These are phyloP conservation scores for Gillenia trifoliata DNA, from an alignment of 306 rosid species.

Conservation along the genomic window DNA sequence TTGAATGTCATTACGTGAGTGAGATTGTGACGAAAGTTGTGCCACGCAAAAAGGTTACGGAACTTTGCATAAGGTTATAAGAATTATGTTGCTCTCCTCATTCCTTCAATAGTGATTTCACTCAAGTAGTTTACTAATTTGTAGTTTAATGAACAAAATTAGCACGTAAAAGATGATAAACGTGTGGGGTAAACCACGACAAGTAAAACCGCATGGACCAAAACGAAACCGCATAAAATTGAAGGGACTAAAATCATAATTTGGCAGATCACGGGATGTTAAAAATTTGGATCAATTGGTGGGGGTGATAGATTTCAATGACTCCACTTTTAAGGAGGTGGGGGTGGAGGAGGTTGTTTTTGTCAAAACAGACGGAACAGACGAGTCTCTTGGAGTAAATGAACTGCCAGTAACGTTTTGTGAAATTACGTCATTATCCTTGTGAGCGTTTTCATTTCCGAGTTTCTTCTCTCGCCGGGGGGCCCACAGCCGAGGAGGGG, in stretches of 20 bases:
- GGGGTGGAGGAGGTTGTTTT: conserved; percentile 5
- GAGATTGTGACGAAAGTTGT: not conserved
- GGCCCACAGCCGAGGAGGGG: no score
- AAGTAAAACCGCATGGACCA: not conserved
- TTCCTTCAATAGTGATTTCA: no score
- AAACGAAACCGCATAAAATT: not conserved
- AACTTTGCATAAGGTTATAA: not conserved
- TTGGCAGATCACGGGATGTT: conserved; percentile 26
- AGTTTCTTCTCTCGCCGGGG: not conserved
- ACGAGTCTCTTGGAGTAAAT: conserved; percentile 7
- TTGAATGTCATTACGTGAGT: not conserved
- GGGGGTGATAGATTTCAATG: conserved; percentile 2
- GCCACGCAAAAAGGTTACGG: accelerated
- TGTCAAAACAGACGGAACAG: conserved; percentile 8
- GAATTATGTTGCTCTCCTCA: no score
- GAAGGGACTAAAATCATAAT: not conserved
- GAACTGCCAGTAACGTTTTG: conserved; percentile 12
- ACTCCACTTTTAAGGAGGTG: not conserved
- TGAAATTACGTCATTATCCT: conserved; percentile 20
- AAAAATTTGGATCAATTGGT: conserved; percentile 4
- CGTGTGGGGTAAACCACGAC: no score
- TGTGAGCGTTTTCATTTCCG: conserved; percentile 1
- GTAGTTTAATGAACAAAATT: no score
- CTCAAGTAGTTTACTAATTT: no score
- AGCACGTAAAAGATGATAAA: no score